A percentile compares a stretch with the other conserved stretches of the same genome.
phyloP scores from a whole-genome alignment of 164 flowering plant genomes.

The grape (Vitis vinifera) region ASM3070453v1 NC_081814.1:12480501-12481000 shows the following conservation, averaged over 20 bases:
- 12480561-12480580: background rate
- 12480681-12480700: background rate
- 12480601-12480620: too few species aligned
- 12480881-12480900: slow-evolving; percentile 17
- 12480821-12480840: slow-evolving; percentile 17
- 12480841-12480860: background rate
- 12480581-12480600: too few species aligned
- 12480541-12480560: slow-evolving; percentile 40
- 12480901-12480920: background rate
- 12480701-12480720: slow-evolving; percentile 17
- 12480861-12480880: slow-evolving; percentile 1
- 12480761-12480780: slow-evolving; percentile 19
- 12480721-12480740: slow-evolving; percentile 18
- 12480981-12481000: background rate
- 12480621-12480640: background rate
- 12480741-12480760: slow-evolving; percentile 5
- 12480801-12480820: slow-evolving; percentile 16
- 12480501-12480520: slow-evolving; percentile 39
- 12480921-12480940: background rate
- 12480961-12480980: background rate
- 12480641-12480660: too few species aligned
- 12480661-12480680: background rate
- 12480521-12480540: slow-evolving; percentile 42
- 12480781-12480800: background rate
- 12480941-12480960: background rate